Evolutionary conservation across 2,329 filamentous ascomycete genomes (phyloP).

Genomic region (Teratosphaeria pseudoeucalypti): DNA sequence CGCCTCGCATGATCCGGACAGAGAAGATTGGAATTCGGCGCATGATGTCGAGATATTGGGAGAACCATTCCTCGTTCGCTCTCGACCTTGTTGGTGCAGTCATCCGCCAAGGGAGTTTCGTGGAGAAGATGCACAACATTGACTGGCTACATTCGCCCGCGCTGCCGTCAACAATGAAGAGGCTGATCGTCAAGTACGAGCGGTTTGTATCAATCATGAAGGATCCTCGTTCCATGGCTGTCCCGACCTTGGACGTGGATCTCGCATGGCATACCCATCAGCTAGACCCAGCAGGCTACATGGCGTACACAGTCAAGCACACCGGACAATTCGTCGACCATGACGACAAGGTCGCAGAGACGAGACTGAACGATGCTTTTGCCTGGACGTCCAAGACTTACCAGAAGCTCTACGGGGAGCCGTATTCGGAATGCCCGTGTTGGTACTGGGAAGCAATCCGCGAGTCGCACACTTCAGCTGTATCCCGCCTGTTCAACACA

Average conservation of each 20-base stretch:
- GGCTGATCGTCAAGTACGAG: slow-evolving; percentile 54
- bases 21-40: slow-evolving; percentile 43
- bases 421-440: slow-evolving; percentile 69
- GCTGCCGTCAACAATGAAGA: slow-evolving; percentile 50
- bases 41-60: slow-evolving; percentile 64
- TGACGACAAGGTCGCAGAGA: slow-evolving; percentile 71
- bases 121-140: slow-evolving; percentile 64
- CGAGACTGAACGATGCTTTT: slow-evolving; percentile 53
- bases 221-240: slow-evolving; percentile 37
- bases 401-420: slow-evolving; percentile 50
- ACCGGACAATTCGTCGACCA: slow-evolving; percentile 61
- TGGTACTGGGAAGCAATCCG: slow-evolving; percentile 74
- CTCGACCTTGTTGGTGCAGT: slow-evolving; percentile 57
- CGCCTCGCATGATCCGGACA: slow-evolving; percentile 3
- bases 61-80: slow-evolving; percentile 54
- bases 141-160: slow-evolving; percentile 70
- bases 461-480: slow-evolving; percentile 41
- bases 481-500: slow-evolving; percentile 37
- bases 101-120: slow-evolving; percentile 54
- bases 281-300: slow-evolving; percentile 55
- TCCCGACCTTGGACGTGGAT: slow-evolving; percentile 66
- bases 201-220: slow-evolving; percentile 55
- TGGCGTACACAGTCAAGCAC: slow-evolving; percentile 40
- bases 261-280: slow-evolving; percentile 76
- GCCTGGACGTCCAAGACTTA: slow-evolving; percentile 64